A percentile compares a stretch with the other conserved stretches of the same genome.
Evolutionary conservation across 495 filamentous ascomycete genomes (phyloP).

Genomic region (Usnea hakonensis): DNA sequence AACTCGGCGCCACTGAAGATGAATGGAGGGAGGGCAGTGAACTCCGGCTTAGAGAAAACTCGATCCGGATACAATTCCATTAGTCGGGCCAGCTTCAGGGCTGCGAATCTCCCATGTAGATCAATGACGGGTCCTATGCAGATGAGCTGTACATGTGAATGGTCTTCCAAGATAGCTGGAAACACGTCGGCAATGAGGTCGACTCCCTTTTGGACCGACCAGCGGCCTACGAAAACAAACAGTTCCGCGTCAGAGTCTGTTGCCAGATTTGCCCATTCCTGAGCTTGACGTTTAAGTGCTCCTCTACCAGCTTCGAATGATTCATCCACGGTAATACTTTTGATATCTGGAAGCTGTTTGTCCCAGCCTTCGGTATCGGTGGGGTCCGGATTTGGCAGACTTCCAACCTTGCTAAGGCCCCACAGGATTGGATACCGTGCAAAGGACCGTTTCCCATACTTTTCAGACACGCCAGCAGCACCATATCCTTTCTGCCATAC

Average conservation of each 20-base stretch:
- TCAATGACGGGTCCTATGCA: constrained; percentile 69
- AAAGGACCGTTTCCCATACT: constrained; percentile 68
- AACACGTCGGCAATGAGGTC: constrained; percentile 74
- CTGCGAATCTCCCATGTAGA: constrained; percentile 71
- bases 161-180: constrained; percentile 60
- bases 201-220: constrained; percentile 73
- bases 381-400: constrained; percentile 69
- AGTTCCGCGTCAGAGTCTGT: constrained; percentile 61
- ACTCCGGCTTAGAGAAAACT: constrained; percentile 70
- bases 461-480: constrained; percentile 65
- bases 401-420: constrained; percentile 62
- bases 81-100: constrained; percentile 61
- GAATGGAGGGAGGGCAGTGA: constrained; percentile 64
- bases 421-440: constrained; percentile 74
- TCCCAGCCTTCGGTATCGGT: constrained; percentile 65
- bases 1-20: constrained; percentile 77
- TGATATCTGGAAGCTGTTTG: constrained; percentile 44
- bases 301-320: constrained; percentile 49
- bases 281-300: constrained; percentile 57
- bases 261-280: constrained; percentile 68
- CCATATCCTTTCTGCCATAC: constrained; percentile 69
- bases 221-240: constrained; percentile 71
- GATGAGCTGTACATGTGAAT: constrained; percentile 60
- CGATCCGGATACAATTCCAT: constrained; percentile 71
- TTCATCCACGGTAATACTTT: constrained; percentile 48